Evolutionary conservation across 371 early-diverging fungal genomes (phyloP).

Genomic region (Mortierella sp.): DNA sequence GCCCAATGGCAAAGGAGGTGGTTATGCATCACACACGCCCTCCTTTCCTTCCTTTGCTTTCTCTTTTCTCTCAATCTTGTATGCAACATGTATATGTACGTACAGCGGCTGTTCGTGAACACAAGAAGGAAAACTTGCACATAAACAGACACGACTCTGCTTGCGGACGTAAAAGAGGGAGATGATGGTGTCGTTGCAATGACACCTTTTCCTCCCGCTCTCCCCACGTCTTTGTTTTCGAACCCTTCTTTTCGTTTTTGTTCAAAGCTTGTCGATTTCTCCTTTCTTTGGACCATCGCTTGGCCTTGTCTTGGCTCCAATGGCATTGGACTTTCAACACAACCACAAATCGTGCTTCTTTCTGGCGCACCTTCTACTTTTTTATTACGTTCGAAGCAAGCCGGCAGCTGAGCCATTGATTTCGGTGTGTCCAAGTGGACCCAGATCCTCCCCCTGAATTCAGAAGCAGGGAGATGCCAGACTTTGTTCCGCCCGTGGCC

Average conservation of each 20-base stretch:
- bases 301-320: neutral
- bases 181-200: neutral
- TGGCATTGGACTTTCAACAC: neutral
- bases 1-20: neutral
- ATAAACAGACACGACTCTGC: neutral
- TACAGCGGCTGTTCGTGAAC: neutral
- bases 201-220: neutral
- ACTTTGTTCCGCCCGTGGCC: neutral
- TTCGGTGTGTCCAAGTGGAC: neutral
- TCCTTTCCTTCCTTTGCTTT: neutral
- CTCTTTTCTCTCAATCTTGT: neutral
- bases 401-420: no score
- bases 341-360: neutral
- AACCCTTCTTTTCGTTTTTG: neutral
- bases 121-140: neutral
- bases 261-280: neutral
- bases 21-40: neutral
- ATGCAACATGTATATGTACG: no score
- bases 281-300: neutral
- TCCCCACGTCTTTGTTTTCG: neutral
- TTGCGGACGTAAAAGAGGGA: neutral
- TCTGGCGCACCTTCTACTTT: neutral
- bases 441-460: neutral
- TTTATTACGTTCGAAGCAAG: neutral
- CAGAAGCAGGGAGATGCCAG: neutral